Conservation (phyloP, 2,329 filamentous ascomycete genomes). For the Exophiala sp. region DNA sequence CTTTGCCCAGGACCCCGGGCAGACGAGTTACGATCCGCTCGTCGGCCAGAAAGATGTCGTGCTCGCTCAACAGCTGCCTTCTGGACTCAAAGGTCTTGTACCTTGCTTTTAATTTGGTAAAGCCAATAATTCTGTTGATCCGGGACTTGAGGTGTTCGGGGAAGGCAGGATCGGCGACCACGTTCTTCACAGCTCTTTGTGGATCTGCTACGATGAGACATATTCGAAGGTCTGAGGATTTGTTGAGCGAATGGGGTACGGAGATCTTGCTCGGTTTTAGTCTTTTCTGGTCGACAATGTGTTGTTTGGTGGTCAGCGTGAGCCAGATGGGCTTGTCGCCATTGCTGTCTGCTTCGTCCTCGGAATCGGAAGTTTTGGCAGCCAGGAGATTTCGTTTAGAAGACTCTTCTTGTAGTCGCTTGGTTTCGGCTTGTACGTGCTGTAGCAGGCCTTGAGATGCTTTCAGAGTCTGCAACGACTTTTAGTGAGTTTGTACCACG, state of each 20-base stretch:
- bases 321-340: slow-evolving; percentile 60
- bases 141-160: slow-evolving; percentile 63
- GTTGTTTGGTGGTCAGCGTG: slow-evolving; percentile 62
- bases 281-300: slow-evolving; percentile 67
- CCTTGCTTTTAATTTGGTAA: slow-evolving; percentile 81
- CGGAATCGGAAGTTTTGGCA: slow-evolving; percentile 43
- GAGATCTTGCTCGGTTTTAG: slow-evolving; percentile 81
- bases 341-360: slow-evolving; percentile 44
- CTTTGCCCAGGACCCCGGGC: slow-evolving; percentile 78
- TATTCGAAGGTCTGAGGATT: slow-evolving; percentile 63
- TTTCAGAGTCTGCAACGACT: slow-evolving; percentile 49
- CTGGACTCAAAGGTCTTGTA: slow-evolving; percentile 85
- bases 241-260: slow-evolving; percentile 72
- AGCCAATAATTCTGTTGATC: slow-evolving; percentile 73
- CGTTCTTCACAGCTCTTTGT: slow-evolving; percentile 86
- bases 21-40: slow-evolving; percentile 73
- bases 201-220: slow-evolving; percentile 82
- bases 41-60: slow-evolving; percentile 92
- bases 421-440: slow-evolving; percentile 52
- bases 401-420: slow-evolving; percentile 47
- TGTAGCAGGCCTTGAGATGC: slow-evolving; percentile 58
- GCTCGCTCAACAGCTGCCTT: slow-evolving; percentile 76
- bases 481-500: background rate
- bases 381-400: slow-evolving; percentile 55
- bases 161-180: slow-evolving; percentile 71